Percentiles rank a stretch among this genome's conserved stretches.
phyloP scores from a whole-genome alignment of 805 yeast genomes.

The Lipomyces sp. region DNA sequence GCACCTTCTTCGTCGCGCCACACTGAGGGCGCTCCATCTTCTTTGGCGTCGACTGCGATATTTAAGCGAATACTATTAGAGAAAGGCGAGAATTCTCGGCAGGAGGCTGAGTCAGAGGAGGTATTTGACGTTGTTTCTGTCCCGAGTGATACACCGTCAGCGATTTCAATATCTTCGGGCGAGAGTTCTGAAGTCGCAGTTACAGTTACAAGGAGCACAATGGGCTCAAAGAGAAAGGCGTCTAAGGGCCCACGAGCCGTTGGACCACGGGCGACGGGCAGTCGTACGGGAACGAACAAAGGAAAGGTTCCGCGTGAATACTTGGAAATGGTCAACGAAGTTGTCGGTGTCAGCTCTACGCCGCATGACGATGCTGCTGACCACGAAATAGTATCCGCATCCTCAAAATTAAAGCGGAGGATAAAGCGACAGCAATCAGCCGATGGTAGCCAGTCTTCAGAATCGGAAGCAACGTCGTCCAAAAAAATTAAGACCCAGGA shows the following conservation, averaged over 20 bases:
- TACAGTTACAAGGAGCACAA: not conserved
- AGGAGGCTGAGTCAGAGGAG: constrained; percentile 31
- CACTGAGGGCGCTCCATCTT: not conserved
- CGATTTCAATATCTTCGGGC: constrained; percentile 24
- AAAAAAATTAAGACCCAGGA: not conserved
- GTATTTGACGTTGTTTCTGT: constrained; percentile 26
- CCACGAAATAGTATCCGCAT: constrained; percentile 3
- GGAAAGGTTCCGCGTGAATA: constrained; percentile 25
- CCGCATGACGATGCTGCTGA: not conserved
- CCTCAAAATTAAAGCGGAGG: not conserved
- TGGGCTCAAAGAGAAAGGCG: constrained; percentile 5
- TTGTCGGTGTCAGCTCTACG: constrained; percentile 6
- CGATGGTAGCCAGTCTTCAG: not conserved
- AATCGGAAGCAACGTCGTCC: not conserved
- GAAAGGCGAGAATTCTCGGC: constrained; percentile 14
- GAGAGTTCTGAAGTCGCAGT: constrained; percentile 4
- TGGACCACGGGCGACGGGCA: not conserved
- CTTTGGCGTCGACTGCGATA: not conserved
- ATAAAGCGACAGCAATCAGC: constrained; percentile 5
- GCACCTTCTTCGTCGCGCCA: not conserved
- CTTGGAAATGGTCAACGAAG: constrained; percentile 34
- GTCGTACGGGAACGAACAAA: not conserved
- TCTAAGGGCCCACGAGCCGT: not conserved
- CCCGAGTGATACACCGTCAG: constrained; percentile 24
- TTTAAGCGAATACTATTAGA: not conserved